Percentiles rank a stretch among this genome's conserved stretches.
Conservation (phyloP, 2,329 filamentous ascomycete species). For the Verticillium nubilum region DNA sequence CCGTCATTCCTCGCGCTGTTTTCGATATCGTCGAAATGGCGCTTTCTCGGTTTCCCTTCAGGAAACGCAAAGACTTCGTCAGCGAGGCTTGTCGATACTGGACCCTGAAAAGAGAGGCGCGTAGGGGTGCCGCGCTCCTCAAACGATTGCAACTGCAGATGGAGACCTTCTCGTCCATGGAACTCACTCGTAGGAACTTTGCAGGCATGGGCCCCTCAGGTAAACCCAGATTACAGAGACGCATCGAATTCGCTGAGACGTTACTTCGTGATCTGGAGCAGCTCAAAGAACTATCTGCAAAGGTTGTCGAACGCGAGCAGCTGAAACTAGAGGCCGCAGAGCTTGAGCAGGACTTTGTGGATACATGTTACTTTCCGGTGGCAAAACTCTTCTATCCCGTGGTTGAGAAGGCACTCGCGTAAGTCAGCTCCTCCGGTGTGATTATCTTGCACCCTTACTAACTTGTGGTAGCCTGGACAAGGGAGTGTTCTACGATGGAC, state of each 20-base stretch:
- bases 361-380: conserved; percentile 89
- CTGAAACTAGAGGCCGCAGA: conserved; percentile 73
- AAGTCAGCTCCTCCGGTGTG: conserved; percentile 36
- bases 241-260: conserved; percentile 81
- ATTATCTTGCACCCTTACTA: conserved; percentile 24
- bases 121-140: conserved; percentile 82
- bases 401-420: conserved; percentile 75
- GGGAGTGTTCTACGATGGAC: conserved; percentile 48
- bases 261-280: conserved; percentile 73
- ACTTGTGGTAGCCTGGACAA: conserved; percentile 55
- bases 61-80: conserved; percentile 87
- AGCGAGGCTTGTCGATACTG: conserved; percentile 94
- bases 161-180: conserved; percentile 96
- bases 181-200: conserved; percentile 92
- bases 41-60: conserved; percentile 70
- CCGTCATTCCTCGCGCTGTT: conserved; percentile 85
- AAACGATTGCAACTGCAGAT: conserved; percentile 92
- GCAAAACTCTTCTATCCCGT: conserved; percentile 70
- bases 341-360: conserved; percentile 72
- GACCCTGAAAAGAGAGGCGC: conserved; percentile 92
- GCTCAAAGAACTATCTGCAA: conserved; percentile 63
- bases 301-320: conserved; percentile 69
- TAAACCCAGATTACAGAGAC: conserved; percentile 67
- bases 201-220: conserved; percentile 89
- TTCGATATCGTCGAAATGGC: conserved; percentile 82